Evolutionary conservation across 305 asterid species (phyloP).

Genomic region (Stenogyne calaminthoides): DNA sequence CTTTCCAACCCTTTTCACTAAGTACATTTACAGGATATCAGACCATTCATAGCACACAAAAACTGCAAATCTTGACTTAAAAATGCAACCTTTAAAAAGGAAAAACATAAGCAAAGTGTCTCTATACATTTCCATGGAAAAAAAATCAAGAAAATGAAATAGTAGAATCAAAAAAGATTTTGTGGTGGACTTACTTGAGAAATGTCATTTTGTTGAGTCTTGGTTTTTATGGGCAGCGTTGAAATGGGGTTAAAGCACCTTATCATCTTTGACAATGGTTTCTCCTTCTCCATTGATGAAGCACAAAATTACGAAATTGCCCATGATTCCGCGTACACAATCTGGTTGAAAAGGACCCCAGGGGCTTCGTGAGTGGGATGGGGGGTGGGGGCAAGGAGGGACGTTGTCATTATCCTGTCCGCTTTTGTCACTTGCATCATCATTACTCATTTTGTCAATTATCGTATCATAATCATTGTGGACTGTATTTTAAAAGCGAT

Average conservation of each 20-base stretch:
- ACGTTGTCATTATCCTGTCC: constrained; percentile 40
- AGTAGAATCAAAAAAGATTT: not conserved
- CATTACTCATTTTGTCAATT: constrained; percentile 35
- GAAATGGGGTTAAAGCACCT: constrained; percentile 17
- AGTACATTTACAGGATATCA: not conserved
- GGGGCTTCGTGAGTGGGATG: constrained; percentile 12
- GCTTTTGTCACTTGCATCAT: constrained; percentile 33
- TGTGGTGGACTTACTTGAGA: constrained; percentile 14
- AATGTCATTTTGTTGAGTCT: too few relatives aligned
- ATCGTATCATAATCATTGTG: constrained; percentile 36
- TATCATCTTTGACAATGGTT: constrained; percentile 6
- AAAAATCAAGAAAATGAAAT: not conserved
- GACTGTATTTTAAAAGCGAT: too few relatives aligned
- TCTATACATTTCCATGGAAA: not conserved
- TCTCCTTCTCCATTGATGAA: constrained; percentile 32
- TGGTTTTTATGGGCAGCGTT: constrained; percentile 14
- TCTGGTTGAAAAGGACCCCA: constrained; percentile 27
- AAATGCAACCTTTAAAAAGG: not conserved
- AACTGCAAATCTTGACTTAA: not conserved
- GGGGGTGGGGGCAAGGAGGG: too few relatives aligned
- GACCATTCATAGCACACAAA: not conserved
- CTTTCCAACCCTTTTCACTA: constrained; percentile 29
- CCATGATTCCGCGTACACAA: constrained; percentile 26
- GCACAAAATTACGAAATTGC: not conserved
- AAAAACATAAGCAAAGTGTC: not conserved